Percentiles rank a stretch among this genome's conserved stretches.
Evolutionary conservation across 2,329 filamentous ascomycete genomes (phyloP).

Genomic region (Diplodia sapinea): DNA sequence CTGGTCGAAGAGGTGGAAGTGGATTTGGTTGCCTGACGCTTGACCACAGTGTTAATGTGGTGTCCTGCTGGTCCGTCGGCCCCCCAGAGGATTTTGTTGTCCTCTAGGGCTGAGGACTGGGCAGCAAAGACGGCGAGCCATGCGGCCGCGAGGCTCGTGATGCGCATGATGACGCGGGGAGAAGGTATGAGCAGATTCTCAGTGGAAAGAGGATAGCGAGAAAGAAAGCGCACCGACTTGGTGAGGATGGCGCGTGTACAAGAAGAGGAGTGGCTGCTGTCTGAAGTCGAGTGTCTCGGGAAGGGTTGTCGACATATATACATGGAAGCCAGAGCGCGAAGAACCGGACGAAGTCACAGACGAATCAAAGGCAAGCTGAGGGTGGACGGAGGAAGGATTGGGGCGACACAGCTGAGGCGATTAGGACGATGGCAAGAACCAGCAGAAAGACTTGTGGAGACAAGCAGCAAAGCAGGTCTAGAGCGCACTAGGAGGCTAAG

Average conservation of each 20-base stretch:
- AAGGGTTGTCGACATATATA: slow-evolving; percentile 4
- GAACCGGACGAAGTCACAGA: background rate
- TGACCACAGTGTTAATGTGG: background rate
- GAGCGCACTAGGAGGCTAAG: slow-evolving; percentile 6
- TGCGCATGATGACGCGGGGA: slow-evolving; percentile 33
- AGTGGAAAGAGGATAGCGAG: background rate
- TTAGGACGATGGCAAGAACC: background rate
- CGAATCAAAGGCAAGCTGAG: background rate
- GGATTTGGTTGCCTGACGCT: slow-evolving; percentile 12
- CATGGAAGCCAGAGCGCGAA: background rate
- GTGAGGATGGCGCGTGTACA: background rate
- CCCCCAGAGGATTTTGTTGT: slow-evolving; percentile 39
- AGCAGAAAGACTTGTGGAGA: background rate
- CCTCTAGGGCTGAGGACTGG: background rate
- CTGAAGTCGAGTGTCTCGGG: background rate
- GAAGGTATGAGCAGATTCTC: background rate
- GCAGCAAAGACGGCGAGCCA: slow-evolving; percentile 33
- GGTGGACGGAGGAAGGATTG: too few relatives aligned
- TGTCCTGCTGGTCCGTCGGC: slow-evolving; percentile 32
- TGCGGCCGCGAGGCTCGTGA: slow-evolving; percentile 34
- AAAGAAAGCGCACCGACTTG: background rate
- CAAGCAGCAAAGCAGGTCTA: background rate
- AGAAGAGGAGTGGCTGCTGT: background rate
- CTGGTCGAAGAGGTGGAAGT: slow-evolving; percentile 27
- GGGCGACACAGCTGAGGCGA: background rate